Conservation (phyloP, 345 rosid genomes). For the Hypericum androsaemum region DNA sequence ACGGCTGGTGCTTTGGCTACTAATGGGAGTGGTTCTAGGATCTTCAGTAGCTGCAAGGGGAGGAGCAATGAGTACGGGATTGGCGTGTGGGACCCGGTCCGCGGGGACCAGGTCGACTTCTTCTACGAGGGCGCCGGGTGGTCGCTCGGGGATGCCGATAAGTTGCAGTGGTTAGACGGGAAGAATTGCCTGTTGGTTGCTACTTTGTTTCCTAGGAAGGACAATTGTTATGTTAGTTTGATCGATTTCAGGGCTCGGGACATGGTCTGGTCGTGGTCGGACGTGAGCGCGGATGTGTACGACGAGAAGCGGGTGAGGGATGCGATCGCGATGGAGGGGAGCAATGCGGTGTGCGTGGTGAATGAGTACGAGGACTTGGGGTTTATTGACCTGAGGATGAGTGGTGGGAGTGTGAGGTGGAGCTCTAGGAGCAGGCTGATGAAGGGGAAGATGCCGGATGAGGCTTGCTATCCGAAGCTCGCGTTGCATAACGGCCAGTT, state of each 20-base stretch:
- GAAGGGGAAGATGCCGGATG: constrained; percentile 84
- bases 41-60: constrained; percentile 81
- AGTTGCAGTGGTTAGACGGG: constrained; percentile 69
- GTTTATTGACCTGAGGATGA: constrained; percentile 74
- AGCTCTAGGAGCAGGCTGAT: constrained; percentile 77
- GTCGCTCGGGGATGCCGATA: constrained; percentile 95
- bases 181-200: constrained; percentile 77
- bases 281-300: constrained; percentile 41
- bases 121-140: constrained; percentile 75
- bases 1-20: constrained; percentile 85
- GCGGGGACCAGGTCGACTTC: constrained; percentile 80
- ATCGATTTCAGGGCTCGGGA: constrained; percentile 73
- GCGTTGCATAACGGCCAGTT: constrained; percentile 77
- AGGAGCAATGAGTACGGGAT: constrained; percentile 89
- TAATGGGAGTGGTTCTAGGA: constrained; percentile 37
- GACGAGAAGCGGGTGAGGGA: constrained; percentile 92
- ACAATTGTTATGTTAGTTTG: constrained; percentile 88
- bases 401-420: constrained; percentile 76
- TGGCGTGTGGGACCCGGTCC: constrained; percentile 93
- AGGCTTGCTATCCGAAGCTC: constrained; percentile 84
- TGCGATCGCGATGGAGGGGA: constrained; percentile 87
- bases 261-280: constrained; percentile 98
- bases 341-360: constrained; percentile 72
- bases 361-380: constrained; percentile 93
- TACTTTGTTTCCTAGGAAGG: constrained; percentile 88